Percentiles rank a stretch among this genome's conserved stretches.
Conservation (phyloP, 2,329 filamentous ascomycete species). For the Neofusicoccum umdonicola region DNA sequence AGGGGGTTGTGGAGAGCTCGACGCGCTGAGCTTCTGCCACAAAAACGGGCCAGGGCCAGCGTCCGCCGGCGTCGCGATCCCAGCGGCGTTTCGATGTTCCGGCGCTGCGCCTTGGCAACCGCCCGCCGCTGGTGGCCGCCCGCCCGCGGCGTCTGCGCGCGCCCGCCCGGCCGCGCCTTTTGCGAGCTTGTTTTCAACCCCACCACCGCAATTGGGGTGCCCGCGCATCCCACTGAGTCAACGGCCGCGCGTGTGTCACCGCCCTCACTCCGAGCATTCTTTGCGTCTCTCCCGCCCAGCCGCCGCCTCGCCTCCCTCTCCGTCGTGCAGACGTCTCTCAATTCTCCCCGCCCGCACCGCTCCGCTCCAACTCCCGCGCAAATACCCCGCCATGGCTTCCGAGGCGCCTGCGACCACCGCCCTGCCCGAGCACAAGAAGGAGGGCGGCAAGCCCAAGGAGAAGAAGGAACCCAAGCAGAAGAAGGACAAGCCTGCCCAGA, state of each 20-base stretch:
- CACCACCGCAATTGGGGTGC: slow-evolving; percentile 2
- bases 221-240: slow-evolving; percentile 9
- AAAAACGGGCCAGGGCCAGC: slow-evolving; percentile 7
- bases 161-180: not conserved
- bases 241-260: slow-evolving; percentile 11
- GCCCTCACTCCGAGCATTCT: not conserved
- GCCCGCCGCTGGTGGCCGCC: not conserved
- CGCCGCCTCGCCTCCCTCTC: not conserved
- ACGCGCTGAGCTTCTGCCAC: slow-evolving; percentile 14
- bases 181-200: slow-evolving; percentile 11
- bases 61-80: slow-evolving; percentile 8
- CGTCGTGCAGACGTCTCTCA: not conserved
- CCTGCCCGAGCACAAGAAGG: slow-evolving; percentile 19
- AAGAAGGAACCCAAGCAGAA: slow-evolving; percentile 21
- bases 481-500: slow-evolving; percentile 20
- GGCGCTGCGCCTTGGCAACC: slow-evolving; percentile 4
- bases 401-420: slow-evolving; percentile 5
- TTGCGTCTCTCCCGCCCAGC: not conserved
- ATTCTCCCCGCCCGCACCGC: not conserved
- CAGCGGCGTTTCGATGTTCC: slow-evolving; percentile 14
- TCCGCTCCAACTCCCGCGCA: not conserved
- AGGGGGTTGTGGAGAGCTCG: slow-evolving; percentile 14
- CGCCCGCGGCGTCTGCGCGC: not conserved
- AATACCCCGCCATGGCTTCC: slow-evolving; percentile 16
- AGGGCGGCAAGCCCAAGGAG: slow-evolving; percentile 16